phyloP scores from a whole-genome alignment of 139 green algal genomes.

The Diplosphaera chodatii region DNA sequence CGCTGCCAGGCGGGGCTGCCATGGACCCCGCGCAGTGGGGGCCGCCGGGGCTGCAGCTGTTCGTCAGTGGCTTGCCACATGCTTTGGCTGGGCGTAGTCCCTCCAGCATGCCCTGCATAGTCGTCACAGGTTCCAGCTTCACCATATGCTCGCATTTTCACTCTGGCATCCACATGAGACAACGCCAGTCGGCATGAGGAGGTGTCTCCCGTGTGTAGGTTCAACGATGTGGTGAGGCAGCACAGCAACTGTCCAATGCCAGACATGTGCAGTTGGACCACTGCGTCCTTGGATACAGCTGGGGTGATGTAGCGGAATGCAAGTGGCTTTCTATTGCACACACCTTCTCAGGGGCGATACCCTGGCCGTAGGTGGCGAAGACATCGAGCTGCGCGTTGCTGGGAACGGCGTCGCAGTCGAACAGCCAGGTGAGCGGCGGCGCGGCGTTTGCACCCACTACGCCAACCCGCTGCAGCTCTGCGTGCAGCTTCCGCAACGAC shows the following conservation, averaged over 20 bases:
- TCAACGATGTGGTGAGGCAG: too few relatives aligned
- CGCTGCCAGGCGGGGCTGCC: not conserved
- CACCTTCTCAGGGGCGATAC: conserved; percentile 9
- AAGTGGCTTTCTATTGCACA: too few relatives aligned
- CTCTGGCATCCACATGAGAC: too few relatives aligned
- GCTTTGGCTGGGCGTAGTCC: not conserved
- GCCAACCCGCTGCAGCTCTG: not conserved
- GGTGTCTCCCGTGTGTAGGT: too few relatives aligned
- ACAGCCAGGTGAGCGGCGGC: conserved; percentile 1
- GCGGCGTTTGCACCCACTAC: not conserved
- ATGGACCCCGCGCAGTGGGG: not conserved
- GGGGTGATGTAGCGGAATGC: too few relatives aligned
- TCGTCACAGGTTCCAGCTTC: too few relatives aligned
- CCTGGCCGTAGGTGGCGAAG: not conserved
- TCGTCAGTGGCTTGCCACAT: not conserved
- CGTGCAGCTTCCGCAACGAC: not conserved
- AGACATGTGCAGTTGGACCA: too few relatives aligned
- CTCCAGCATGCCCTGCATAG: not conserved
- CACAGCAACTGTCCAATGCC: too few relatives aligned
- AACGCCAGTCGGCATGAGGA: too few relatives aligned
- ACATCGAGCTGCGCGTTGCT: conserved; percentile 1
- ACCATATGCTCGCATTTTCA: too few relatives aligned
- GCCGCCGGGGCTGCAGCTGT: not conserved
- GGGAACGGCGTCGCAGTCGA: not conserved
- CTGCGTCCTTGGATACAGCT: too few relatives aligned